A percentile compares a stretch with the other conserved stretches of the same genome.
Conservation (phyloP, 805 yeast species). For the Metschnikowia lochheadii region DNA sequence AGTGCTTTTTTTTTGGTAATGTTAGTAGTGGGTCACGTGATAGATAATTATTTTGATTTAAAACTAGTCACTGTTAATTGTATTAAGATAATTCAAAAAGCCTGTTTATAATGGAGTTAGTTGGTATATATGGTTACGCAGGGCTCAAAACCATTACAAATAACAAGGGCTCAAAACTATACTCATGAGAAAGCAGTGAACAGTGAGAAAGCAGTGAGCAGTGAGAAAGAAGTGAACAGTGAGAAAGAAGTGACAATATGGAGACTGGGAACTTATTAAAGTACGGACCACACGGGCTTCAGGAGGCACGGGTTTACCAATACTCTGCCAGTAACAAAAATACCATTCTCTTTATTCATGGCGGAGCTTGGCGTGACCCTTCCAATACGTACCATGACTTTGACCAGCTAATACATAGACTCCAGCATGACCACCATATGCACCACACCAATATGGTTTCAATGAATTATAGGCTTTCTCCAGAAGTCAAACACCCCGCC, state of each 20-base stretch:
- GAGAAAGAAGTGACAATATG: background rate
- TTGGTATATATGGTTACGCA: too few relatives aligned
- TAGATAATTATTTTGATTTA: too few relatives aligned
- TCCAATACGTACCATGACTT: slow-evolving; percentile 57
- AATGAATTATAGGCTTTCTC: slow-evolving; percentile 63
- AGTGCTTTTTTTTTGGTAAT: too few relatives aligned
- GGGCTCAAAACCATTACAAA: too few relatives aligned
- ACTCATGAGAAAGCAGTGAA: too few relatives aligned
- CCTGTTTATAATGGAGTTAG: too few relatives aligned
- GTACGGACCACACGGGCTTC: slow-evolving; percentile 35
- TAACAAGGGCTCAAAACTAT: too few relatives aligned
- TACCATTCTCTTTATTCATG: slow-evolving; percentile 63
- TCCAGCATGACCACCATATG: background rate
- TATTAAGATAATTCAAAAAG: too few relatives aligned
- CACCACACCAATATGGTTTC: slow-evolving; percentile 24
- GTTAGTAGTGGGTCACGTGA: too few relatives aligned
- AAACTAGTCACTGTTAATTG: too few relatives aligned
- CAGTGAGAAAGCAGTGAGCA: too few relatives aligned
- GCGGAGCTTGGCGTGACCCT: slow-evolving; percentile 87
- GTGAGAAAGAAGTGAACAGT: too few relatives aligned
- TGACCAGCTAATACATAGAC: slow-evolving; percentile 24
- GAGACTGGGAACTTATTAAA: background rate
- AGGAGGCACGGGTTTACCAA: slow-evolving; percentile 27
- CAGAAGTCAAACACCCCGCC: slow-evolving; percentile 56
- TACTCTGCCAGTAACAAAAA: slow-evolving; percentile 9